Conservation (phyloP, 163 green algal species). For the Scenedesmus sp. region DNA sequence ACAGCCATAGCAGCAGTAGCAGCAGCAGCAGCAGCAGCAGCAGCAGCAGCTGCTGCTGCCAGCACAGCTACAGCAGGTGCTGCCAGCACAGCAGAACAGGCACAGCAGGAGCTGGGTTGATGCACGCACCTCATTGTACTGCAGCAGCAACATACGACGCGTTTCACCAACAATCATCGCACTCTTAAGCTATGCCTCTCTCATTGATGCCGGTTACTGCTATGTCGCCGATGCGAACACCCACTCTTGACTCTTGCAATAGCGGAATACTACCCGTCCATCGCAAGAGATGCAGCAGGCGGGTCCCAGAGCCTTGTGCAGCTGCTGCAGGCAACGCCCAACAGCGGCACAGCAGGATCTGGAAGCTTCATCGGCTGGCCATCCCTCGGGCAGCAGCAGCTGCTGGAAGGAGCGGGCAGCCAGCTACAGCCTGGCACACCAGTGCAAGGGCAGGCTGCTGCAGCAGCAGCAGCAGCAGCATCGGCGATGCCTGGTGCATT, state of each 20-base stretch:
- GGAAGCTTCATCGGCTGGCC: neutral
- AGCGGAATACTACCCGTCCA: neutral
- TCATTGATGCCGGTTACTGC: no score
- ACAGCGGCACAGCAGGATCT: neutral
- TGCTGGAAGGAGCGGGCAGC: neutral
- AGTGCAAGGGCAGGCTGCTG: neutral
- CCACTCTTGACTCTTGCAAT: no score
- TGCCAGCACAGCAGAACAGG: no score
- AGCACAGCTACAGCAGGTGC: no score
- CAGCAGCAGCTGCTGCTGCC: neutral
- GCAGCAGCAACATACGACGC: no score
- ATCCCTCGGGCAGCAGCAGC: neutral
- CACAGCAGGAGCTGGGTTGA: no score
- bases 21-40: no score
- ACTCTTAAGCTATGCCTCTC: no score
- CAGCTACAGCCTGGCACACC: neutral
- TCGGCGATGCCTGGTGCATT: neutral
- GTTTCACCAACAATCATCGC: no score
- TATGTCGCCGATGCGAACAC: no score
- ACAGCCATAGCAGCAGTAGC: no score
- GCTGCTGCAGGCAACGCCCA: neutral
- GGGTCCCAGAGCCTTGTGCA: neutral
- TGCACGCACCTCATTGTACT: no score
- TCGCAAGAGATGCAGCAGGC: neutral
- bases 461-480: neutral